Conservation (phyloP, 192 early-diverging fungal species). For the Linnemannia schmuckeri region DNA sequence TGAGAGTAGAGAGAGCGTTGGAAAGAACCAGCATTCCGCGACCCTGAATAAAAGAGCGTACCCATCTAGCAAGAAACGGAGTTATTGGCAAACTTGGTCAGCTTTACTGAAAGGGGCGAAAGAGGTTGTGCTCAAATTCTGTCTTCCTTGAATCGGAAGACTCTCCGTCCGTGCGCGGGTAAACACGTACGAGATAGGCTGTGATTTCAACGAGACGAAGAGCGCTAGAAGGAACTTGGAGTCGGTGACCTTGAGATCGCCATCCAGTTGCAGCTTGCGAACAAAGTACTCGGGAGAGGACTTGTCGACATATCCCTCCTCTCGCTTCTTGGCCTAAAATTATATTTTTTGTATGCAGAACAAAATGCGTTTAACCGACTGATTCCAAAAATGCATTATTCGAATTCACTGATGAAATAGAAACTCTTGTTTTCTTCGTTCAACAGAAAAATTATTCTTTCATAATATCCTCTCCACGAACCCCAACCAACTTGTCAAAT, state of each 20-base stretch:
- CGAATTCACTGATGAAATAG: too few species aligned
- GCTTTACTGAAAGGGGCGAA: background rate
- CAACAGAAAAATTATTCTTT: too few species aligned
- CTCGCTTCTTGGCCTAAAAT: conserved; percentile 45
- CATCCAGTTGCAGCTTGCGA: conserved; percentile 59
- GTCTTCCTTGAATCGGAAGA: background rate
- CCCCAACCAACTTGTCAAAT: background rate
- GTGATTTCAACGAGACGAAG: conserved; percentile 66
- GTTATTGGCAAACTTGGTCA: background rate
- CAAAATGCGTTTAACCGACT: background rate
- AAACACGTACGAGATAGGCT: conserved; percentile 63
- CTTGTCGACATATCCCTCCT: conserved; percentile 56
- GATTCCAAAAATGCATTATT: background rate
- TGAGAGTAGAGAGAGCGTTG: conserved; percentile 73
- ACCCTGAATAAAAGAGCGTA: conserved; percentile 80
- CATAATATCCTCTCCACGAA: background rate
- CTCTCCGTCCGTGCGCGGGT: background rate
- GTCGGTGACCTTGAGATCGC: conserved; percentile 62
- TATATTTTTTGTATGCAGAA: background rate
- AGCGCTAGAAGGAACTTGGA: conserved; percentile 62
- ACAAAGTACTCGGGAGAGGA: conserved; percentile 69
- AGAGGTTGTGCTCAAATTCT: background rate
- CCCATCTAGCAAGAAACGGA: conserved; percentile 66
- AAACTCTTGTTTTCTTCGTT: too few species aligned
- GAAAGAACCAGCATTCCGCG: conserved; percentile 76